Evolutionary conservation across 306 rosid genomes (phyloP), one percentile per base, ranked within the genome.

Genomic region (Sesbania bispinosa): DNA sequence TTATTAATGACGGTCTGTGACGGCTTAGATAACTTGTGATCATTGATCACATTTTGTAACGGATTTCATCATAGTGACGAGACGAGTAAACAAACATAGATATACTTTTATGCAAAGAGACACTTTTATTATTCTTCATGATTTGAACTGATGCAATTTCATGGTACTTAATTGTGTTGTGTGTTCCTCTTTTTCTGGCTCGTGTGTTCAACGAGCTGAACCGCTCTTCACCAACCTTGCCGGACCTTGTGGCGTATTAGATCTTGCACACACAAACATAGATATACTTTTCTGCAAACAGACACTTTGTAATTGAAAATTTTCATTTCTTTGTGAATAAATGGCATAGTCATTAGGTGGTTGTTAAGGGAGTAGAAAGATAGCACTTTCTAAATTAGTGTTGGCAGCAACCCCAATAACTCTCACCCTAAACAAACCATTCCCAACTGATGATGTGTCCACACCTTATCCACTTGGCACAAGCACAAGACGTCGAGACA

Each of bases 161-260:
- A n/a, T n/a, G n/a, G n/a, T n/a, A n/a, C n/a, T n/a, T n/a, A n/a
- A n/a, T n/a, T n/a, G n/a, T n/a, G n/a, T 26, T 26, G 4, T 26
- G 4, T 8, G 39, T 8, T 35, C 41, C 1, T 20, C 13, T 63
- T 84, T 82, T 76, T 76, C 64, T 62, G 39, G 39, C 72, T 68
- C 62, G 73, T 74, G 84, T 60, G 87, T 74, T 27, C 78, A 79
- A 83, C 88, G 90, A 77, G 92, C 82, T 74, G 82, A 90, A 85
- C 86, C 55, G 86, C 80, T 75, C 77, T 48, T 29, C 77, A 90
- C 95, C 97, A 83, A 86, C 90, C 92, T 69, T 53, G 80, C 71
- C 90, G 83, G 76, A 82, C 88, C 33, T 43, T 32, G 54, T 24
- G 52, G 73, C 50, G 48, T 15, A 16, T 35, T 24, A 48, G 50